phyloP scores from a whole-genome alignment of 2,329 filamentous ascomycete genomes.

The Apiospora sp. region DNA sequence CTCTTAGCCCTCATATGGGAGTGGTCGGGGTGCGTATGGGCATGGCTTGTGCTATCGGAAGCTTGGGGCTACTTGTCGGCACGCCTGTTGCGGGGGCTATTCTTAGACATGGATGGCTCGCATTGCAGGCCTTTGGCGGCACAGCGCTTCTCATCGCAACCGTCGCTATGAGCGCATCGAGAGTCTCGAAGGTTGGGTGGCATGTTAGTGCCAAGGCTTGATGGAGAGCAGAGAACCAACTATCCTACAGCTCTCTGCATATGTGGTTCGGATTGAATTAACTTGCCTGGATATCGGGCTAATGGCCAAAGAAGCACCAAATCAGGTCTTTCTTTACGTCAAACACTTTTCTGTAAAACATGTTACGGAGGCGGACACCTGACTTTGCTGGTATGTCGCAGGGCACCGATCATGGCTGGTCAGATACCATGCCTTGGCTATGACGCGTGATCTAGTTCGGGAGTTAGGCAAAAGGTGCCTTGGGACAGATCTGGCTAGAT shows the following conservation, averaged over 20 bases:
- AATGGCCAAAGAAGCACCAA: not conserved
- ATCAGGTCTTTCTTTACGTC: not conserved
- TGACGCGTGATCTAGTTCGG: not conserved
- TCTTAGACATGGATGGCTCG: not conserved
- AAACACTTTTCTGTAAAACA: not conserved
- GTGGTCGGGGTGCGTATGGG: conserved; percentile 10
- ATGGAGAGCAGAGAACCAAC: not conserved
- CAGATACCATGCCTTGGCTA: not conserved
- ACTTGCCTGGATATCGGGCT: not conserved
- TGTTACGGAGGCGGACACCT: not conserved
- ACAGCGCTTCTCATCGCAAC: not conserved
- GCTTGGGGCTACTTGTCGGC: not conserved
- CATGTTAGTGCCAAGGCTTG: not conserved
- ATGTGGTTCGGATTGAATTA: not conserved
- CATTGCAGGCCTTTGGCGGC: conserved; percentile 5
- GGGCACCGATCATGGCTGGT: not conserved
- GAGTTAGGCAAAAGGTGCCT: not conserved
- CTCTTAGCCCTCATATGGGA: conserved; percentile 8
- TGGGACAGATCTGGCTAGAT: not conserved
- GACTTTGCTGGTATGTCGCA: not conserved
- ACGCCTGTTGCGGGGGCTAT: conserved; percentile 16
- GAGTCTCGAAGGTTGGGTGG: conserved; percentile 18
- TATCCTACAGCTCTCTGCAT: not conserved
- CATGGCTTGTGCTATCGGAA: conserved; percentile 9
- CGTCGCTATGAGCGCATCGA: conserved; percentile 5